Conservation (phyloP, 352 stramenopile species). For the Phytopythium kandeliae region DNA sequence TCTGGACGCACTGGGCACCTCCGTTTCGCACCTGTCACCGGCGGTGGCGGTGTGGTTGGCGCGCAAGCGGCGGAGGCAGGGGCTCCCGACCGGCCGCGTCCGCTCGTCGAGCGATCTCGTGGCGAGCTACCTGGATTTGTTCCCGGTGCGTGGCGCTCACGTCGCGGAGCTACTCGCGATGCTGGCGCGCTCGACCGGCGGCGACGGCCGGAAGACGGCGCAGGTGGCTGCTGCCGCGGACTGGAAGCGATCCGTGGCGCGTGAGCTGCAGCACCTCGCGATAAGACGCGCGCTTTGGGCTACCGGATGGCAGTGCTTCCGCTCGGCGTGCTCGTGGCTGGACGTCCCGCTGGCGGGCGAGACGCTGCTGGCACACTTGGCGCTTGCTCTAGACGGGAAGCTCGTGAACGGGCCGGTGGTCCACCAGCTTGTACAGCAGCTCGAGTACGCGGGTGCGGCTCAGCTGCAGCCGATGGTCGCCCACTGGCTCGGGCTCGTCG, state of each 20-base stretch:
- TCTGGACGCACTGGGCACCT: conserved; percentile 1
- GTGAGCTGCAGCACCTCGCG: conserved; percentile 21
- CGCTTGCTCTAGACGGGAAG: conserved; percentile 55
- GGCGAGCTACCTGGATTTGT: not conserved
- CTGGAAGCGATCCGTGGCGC: conserved; percentile 28
- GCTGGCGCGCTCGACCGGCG: not conserved
- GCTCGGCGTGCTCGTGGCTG: conserved; percentile 46
- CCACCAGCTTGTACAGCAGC: conserved; percentile 23
- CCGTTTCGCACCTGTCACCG: not conserved
- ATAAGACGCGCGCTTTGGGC: conserved; percentile 30
- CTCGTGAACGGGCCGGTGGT: conserved; percentile 26
- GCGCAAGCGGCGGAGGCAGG: not conserved
- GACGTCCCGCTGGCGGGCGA: conserved; percentile 31
- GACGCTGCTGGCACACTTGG: conserved; percentile 28
- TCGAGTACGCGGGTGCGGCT: conserved; percentile 19
- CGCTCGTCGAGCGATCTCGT: not conserved
- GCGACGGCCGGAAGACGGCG: not conserved
- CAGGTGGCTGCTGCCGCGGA: not conserved
- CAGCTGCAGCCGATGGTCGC: conserved; percentile 28
- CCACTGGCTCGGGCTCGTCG: conserved; percentile 33
- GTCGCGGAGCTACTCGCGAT: not conserved
- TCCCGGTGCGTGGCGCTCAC: not conserved
- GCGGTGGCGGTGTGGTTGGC: not conserved
- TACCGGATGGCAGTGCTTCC: conserved; percentile 68
- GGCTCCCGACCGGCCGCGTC: not conserved